A percentile compares a stretch with the other conserved stretches of the same genome.
phyloP scores from a whole-genome alignment of 805 yeast species.

The Kodamaea jinghongensis region DNA sequence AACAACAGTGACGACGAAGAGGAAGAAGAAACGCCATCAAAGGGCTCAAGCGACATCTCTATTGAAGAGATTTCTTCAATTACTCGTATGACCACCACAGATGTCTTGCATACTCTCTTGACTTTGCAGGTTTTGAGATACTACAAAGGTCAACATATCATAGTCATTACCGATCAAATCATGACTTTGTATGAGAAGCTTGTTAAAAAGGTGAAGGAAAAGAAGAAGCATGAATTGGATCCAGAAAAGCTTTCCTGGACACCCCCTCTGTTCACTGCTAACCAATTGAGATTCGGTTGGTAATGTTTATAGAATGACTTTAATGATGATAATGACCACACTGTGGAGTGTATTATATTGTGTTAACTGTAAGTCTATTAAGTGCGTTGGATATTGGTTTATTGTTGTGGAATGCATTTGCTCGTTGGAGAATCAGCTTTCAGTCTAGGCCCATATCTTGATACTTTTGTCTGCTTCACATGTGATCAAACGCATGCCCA shows the following conservation, averaged over 20 bases:
- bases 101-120: constrained; percentile 88
- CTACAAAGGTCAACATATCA: constrained; percentile 91
- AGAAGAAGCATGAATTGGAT: constrained; percentile 73
- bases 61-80: constrained; percentile 86
- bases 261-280: constrained; percentile 94
- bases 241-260: constrained; percentile 79
- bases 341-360: too few species aligned
- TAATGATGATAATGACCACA: too few species aligned
- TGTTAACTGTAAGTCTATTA: constrained; percentile 20
- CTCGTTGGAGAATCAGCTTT: too few species aligned
- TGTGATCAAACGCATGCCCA: constrained; percentile 78
- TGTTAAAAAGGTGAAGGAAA: constrained; percentile 49
- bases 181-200: constrained; percentile 70
- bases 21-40: constrained; percentile 13
- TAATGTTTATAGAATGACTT: constrained; percentile 25
- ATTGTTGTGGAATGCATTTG: too few species aligned
- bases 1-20: constrained; percentile 25
- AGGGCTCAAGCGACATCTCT: constrained; percentile 51
- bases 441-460: constrained; percentile 60
- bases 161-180: constrained; percentile 81
- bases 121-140: constrained; percentile 86
- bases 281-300: constrained; percentile 96
- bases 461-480: constrained; percentile 90
- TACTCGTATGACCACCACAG: constrained; percentile 95
- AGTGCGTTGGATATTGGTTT: too few species aligned